phyloP scores from a whole-genome alignment of 2,329 filamentous ascomycete species.

The Phyllosticta paracitricarpa region DNA sequence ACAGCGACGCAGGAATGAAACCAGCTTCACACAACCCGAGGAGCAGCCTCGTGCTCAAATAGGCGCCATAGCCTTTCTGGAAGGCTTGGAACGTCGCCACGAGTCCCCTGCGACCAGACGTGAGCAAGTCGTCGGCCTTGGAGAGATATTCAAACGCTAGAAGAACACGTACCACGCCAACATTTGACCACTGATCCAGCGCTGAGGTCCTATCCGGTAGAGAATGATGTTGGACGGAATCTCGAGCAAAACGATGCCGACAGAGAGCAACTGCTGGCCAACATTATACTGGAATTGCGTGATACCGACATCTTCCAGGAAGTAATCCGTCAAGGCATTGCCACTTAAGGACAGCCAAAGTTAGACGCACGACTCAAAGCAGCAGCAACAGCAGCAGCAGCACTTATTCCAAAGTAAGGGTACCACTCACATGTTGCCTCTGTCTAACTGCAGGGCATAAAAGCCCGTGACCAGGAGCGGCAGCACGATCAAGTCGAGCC shows the following conservation, averaged over 20 bases:
- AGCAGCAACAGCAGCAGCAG: too few relatives aligned
- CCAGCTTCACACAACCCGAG: conserved; percentile 46
- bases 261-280: conserved; percentile 41
- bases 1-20: conserved; percentile 45
- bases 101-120: conserved; percentile 25
- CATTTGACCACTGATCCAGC: conserved; percentile 45
- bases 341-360: conserved; percentile 29
- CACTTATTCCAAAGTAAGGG: neutral
- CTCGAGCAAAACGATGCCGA: conserved; percentile 39
- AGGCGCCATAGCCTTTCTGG: conserved; percentile 37
- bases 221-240: conserved; percentile 47
- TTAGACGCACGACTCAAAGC: neutral
- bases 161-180: conserved; percentile 32
- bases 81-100: conserved; percentile 48
- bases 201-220: conserved; percentile 41
- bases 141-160: neutral
- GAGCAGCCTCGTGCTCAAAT: conserved; percentile 41
- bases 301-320: conserved; percentile 40
- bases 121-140: neutral
- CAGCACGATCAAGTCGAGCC: conserved; percentile 15
- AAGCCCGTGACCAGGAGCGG: conserved; percentile 19
- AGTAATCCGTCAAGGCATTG: conserved; percentile 44
- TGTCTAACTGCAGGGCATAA: conserved; percentile 24
- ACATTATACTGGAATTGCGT: conserved; percentile 46
- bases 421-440: conserved; percentile 15